A percentile compares a stretch with the other conserved stretches of the same genome.
These are phyloP conservation scores for Ophiostoma sp. DNA, from an alignment of 2,329 filamentous ascomycete genomes.

Conservation along the genomic window DNA sequence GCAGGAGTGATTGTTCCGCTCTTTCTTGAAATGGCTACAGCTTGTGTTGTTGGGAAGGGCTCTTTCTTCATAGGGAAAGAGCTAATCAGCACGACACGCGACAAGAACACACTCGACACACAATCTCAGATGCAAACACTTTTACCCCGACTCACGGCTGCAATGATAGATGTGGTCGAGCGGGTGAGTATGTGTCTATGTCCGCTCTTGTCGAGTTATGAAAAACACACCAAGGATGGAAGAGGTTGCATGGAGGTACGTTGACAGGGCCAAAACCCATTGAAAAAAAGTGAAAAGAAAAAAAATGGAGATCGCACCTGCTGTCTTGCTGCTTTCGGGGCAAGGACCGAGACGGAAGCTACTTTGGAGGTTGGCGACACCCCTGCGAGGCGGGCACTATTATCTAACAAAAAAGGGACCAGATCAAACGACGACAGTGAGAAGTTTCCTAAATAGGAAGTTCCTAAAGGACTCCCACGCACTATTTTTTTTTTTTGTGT, in stretches of 20 bases:
- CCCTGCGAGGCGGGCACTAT: constrained; percentile 15
- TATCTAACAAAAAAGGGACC: background rate
- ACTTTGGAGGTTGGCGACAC: background rate
- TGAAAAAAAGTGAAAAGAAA: background rate
- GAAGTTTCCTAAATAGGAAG: constrained; percentile 23
- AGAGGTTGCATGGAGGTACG: background rate
- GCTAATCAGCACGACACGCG: background rate
- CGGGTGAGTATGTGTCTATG: background rate
- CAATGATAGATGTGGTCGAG: background rate
- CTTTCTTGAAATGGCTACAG: background rate
- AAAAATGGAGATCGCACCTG: constrained; percentile 2
- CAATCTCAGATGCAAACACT: background rate
- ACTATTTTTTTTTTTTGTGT: background rate
- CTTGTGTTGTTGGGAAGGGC: background rate
- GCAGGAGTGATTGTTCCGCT: background rate
- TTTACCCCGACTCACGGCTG: background rate
- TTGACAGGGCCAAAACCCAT: background rate
- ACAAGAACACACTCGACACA: background rate
- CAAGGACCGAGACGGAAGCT: constrained; percentile 12
- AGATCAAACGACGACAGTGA: background rate
- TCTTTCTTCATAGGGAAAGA: background rate
- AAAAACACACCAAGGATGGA: background rate
- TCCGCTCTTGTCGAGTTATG: constrained; percentile 14
- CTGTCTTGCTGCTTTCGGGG: constrained; percentile 17
- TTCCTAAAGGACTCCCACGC: constrained; percentile 3